A percentile compares a stretch with the other conserved stretches of the same genome.
Conservation (phyloP, 192 early-diverging fungal species). For the Umbelopsis ramanniana region DNA sequence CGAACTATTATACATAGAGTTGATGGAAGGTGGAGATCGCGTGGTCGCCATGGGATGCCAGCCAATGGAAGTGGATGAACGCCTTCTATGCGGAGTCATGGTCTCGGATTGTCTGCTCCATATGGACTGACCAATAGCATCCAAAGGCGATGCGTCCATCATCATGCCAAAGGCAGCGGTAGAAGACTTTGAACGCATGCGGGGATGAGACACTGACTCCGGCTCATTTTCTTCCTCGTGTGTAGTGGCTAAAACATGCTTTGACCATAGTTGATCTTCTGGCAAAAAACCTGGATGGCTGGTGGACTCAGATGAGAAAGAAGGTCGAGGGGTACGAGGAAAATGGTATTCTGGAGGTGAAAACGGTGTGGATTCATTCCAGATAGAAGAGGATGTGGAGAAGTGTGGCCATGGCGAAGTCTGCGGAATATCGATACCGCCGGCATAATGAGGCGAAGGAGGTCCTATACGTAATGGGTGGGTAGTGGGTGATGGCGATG, state of each 20-base stretch:
- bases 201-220: neutral
- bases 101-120: neutral
- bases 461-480: constrained; percentile 4
- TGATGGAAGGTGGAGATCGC: neutral
- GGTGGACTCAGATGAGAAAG: neutral
- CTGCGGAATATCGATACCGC: constrained; percentile 15
- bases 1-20: neutral
- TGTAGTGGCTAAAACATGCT: constrained; percentile 16
- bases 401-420: constrained; percentile 11
- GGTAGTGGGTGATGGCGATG: constrained; percentile 8
- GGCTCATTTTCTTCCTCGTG: neutral
- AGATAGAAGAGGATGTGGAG: constrained; percentile 7
- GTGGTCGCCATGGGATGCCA: constrained; percentile 21
- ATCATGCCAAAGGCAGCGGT: constrained; percentile 16
- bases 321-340: constrained; percentile 16
- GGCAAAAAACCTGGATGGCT: constrained; percentile 7
- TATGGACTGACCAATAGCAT: constrained; percentile 12
- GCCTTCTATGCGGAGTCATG: neutral
- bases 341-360: constrained; percentile 12
- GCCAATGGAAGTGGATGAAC: constrained; percentile 9
- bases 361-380: constrained; percentile 3
- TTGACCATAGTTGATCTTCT: constrained; percentile 20
- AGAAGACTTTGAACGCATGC: constrained; percentile 6
- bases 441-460: constrained; percentile 8
- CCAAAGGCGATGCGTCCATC: constrained; percentile 5